Evolutionary conservation across 257 asterid species (phyloP), one percentile per base, ranked within the genome.

Genomic region (Coffea canephora): DNA sequence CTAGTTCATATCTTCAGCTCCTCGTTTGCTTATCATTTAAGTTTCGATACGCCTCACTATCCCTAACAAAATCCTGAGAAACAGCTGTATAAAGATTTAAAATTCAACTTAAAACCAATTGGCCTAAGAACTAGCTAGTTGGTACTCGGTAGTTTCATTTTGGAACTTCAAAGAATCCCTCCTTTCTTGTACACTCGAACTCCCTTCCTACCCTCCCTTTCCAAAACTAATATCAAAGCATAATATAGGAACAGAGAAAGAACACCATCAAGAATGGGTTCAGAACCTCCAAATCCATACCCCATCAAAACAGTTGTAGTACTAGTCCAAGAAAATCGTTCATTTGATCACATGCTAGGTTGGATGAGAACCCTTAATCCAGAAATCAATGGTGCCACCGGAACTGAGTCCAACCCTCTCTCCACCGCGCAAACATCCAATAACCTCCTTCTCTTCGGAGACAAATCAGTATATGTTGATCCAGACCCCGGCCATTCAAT

Each of bases 321-420:
- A 36, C 65, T 91, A 54, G 96, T 93, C 52, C 96, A 91, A 82
- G 97, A 91, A 89, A 93, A 93, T 78, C 82, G 97, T 66, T 93
- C 97, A 45, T 92, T 92, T 36, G 97, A 92, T 81, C 96, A 92
- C 81, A 83, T 90, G 86, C 87, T 91, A 18, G 97, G 97, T 73
- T 93, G 96, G 97, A 89, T 93, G 94, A 93, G 88, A 81, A 48
- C 91, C 85, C 79, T 91, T 73, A 90, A 93, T 84, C 91, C 91
- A 1, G 93, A 89, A 25, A 93, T 93, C 83, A 78, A 90, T 0
- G 97, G 97, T 3, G 91, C 87, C 1, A 90, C 89, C 0, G 94
- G 95, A 0, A 69, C 79, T 48, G 95, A 93, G 79, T 93, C 92
- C 23, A 93, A 93, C 85, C 88, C 89, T 2, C 23, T 93, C 0